These are phyloP conservation scores for Morella rubra DNA, from an alignment of 306 rosid genomes.

Conservation along the genomic window DNA sequence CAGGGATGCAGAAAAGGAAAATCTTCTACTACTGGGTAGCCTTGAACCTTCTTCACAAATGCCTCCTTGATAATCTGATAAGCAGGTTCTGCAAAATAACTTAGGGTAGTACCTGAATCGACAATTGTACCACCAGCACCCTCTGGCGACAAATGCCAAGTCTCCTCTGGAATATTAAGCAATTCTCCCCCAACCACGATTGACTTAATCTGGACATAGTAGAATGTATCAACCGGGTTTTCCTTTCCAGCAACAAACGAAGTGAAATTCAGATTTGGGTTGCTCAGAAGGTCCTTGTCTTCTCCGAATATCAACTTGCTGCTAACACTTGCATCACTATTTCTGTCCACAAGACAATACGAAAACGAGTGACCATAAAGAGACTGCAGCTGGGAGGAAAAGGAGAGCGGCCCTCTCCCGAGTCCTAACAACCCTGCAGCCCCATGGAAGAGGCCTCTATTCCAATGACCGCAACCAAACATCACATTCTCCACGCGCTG, in stretches of 20 bases:
- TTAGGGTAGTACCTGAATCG: slow-evolving; percentile 93
- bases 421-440: slow-evolving; percentile 93
- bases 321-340: slow-evolving; percentile 67
- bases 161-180: slow-evolving; percentile 65
- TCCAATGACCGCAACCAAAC: slow-evolving; percentile 99
- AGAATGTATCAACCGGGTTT: slow-evolving; percentile 79
- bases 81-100: slow-evolving; percentile 91
- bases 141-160: slow-evolving; percentile 62
- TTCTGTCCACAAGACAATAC: slow-evolving; percentile 88
- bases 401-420: slow-evolving; percentile 89
- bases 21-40: slow-evolving; percentile 52
- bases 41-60: slow-evolving; percentile 57
- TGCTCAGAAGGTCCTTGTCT: slow-evolving; percentile 53
- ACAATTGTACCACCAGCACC: slow-evolving; percentile 91
- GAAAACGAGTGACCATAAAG: slow-evolving; percentile 91
- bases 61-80: slow-evolving; percentile 64
- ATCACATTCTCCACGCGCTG: slow-evolving; percentile 70
- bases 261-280: slow-evolving; percentile 78
- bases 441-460: slow-evolving; percentile 92
- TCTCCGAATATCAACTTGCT: slow-evolving; percentile 93
- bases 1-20: slow-evolving; percentile 76
- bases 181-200: slow-evolving; percentile 67
- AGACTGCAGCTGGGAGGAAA: slow-evolving; percentile 93
- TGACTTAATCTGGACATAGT: slow-evolving; percentile 73
- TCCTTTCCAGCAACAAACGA: slow-evolving; percentile 64